Conservation (phyloP, 2,329 filamentous ascomycete species). For the Amauroascus niger region DNA sequence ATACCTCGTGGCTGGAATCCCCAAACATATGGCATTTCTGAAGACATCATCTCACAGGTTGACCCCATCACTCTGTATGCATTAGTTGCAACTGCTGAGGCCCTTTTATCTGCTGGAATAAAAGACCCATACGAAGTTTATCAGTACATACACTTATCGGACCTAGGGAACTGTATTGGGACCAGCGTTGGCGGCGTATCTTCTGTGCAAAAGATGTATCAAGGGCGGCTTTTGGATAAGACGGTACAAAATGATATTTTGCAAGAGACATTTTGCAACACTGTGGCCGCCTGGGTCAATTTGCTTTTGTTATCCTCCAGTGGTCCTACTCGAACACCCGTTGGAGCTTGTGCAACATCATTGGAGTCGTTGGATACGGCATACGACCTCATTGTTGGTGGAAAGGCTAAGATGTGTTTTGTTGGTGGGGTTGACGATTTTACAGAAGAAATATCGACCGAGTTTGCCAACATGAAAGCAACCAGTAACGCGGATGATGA, state of each 20-base stretch:
- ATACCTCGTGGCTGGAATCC: background rate
- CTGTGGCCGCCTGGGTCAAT: slow-evolving; percentile 33
- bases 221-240: slow-evolving; percentile 25
- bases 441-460: slow-evolving; percentile 28
- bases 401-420: slow-evolving; percentile 26
- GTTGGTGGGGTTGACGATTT: slow-evolving; percentile 33
- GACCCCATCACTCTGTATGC: background rate
- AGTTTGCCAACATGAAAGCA: slow-evolving; percentile 32
- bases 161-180: slow-evolving; percentile 31
- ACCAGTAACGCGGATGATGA: slow-evolving; percentile 28
- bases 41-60: background rate
- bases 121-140: slow-evolving; percentile 26
- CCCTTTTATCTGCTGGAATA: slow-evolving; percentile 29
- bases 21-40: background rate
- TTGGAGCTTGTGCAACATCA: slow-evolving; percentile 33
- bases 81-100: slow-evolving; percentile 19
- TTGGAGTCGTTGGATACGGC: slow-evolving; percentile 32
- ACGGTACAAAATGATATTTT: slow-evolving; percentile 29
- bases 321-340: slow-evolving; percentile 31
- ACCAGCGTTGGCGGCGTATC: slow-evolving; percentile 25
- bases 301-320: slow-evolving; percentile 34
- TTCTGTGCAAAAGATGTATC: slow-evolving; percentile 25
- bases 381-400: slow-evolving; percentile 26
- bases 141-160: slow-evolving; percentile 30
- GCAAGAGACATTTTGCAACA: slow-evolving; percentile 31